These are phyloP conservation scores for Kwoniella mangroviensis DNA, from an alignment of 768 basidiomycete species.

Conservation along the genomic window DNA sequence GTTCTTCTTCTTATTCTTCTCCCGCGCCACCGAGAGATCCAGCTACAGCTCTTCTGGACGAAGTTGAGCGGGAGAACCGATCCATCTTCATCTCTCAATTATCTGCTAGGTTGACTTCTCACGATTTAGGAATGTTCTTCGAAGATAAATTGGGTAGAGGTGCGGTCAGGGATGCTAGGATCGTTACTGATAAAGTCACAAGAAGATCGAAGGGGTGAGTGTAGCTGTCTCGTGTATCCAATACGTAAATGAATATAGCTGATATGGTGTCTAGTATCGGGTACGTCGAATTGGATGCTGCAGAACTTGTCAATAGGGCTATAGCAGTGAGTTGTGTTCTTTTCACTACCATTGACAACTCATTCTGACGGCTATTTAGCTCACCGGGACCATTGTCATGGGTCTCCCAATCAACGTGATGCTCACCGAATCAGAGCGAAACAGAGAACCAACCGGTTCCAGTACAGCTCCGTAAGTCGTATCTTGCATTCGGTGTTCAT, in stretches of 20 bases:
- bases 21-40: constrained; percentile 27
- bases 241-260: no score
- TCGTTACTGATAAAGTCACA: constrained; percentile 93
- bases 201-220: constrained; percentile 95
- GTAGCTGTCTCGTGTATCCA: no score
- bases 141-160: constrained; percentile 94
- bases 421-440: constrained; percentile 87
- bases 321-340: constrained; percentile 64
- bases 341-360: no score
- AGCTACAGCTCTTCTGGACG: constrained; percentile 64
- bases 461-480: constrained; percentile 26
- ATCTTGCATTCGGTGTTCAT: neutral
- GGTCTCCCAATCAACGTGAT: constrained; percentile 96
- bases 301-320: constrained; percentile 90
- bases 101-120: constrained; percentile 91
- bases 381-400: constrained; percentile 96
- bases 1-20: constrained; percentile 30
- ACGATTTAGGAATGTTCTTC: constrained; percentile 98
- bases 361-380: constrained; percentile 43
- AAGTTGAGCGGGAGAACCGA: constrained; percentile 96
- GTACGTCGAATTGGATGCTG: constrained; percentile 92
- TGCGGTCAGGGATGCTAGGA: constrained; percentile 90
- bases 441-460: constrained; percentile 31
- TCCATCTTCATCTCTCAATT: constrained; percentile 99
- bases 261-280: constrained; percentile 70